Base-by-base conservation (phyloP, 257 asterid genomes). In the Petunia secreta region DNA sequence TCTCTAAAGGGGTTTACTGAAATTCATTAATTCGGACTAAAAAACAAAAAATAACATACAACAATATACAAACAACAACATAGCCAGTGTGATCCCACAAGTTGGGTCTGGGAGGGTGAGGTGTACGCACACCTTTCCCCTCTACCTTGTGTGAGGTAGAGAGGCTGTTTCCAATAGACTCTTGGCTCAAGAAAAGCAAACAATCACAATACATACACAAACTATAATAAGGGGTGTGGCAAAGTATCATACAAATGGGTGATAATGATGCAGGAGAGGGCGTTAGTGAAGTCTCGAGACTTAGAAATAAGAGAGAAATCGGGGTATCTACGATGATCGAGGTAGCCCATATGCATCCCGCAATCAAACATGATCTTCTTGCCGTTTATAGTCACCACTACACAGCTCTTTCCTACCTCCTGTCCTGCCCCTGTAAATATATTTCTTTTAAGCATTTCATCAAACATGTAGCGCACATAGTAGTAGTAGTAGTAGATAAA, bases 381-480 rank as follows among this genome's bases (percentile, higher is more conserved):
- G 16, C 96, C 95, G 16, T 90, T 92, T 65, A 95, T 90, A 1
- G 90, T 85, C 81, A 93, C 97, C 82, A 93, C 92, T 50, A 83
- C 98, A 63, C 99, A 95, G 86, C 99, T 95, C 91, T 95, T 95
- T 64, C 99, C 99, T 60, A 95, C 97, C 55, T 93, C 99, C 85
- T 95, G 99, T 44, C 99, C 99, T 5, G 99, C 99, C 37, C 99
- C 98, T 94, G 80, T 64, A 52, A 15, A 13, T 55, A 52, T 52
- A 14, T 57, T 46, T 71, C 14, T 1, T 36, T 38, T 69, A 11
- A 36, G 37, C 78, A 54, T 53, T 80, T 37, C 64, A 63, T 43
- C 79, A 71, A 58, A 71, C 80, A 73, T 13, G 37, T 38, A 13
- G 46, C 15, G 39, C 59, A 25, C 62, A 48, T 14, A 39, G 5